Conservation (phyloP, 2,329 filamentous ascomycete genomes). For the Dryadomyces sulphureus region DNA sequence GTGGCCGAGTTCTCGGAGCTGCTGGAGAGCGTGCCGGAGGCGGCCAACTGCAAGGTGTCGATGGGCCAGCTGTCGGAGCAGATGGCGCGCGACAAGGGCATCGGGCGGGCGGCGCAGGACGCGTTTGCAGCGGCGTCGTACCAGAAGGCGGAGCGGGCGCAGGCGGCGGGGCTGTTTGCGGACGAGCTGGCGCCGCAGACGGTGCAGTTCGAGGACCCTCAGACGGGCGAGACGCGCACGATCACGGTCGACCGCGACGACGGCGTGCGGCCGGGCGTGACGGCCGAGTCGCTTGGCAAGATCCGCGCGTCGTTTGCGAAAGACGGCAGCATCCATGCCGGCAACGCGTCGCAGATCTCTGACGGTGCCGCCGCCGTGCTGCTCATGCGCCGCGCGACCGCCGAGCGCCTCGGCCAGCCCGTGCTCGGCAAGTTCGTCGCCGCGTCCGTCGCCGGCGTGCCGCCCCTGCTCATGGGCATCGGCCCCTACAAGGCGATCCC, state of each 20-base stretch:
- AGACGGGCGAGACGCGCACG: constrained; percentile 71
- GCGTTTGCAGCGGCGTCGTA: constrained; percentile 89
- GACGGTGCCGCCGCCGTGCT: constrained; percentile 92
- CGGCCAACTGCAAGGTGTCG: constrained; percentile 92
- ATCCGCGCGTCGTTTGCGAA: constrained; percentile 83
- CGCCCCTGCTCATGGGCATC: constrained; percentile 88
- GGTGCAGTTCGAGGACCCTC: constrained; percentile 80
- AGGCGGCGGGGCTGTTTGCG: constrained; percentile 79
- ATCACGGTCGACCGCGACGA: constrained; percentile 78
- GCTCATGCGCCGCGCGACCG: constrained; percentile 86
- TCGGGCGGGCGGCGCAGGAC: constrained; percentile 64
- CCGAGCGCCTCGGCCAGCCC: constrained; percentile 71
- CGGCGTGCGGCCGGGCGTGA: constrained; percentile 73
- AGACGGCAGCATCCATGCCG: constrained; percentile 80
- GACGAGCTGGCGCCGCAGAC: constrained; percentile 80
- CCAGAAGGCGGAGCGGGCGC: constrained; percentile 75
- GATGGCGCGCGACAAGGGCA: constrained; percentile 76
- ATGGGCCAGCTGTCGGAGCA: constrained; percentile 91
- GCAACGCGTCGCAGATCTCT: constrained; percentile 90
- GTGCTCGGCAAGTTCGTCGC: constrained; percentile 89
- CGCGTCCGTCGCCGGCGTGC: constrained; percentile 73
- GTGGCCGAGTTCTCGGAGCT: constrained; percentile 88
- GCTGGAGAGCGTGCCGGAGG: constrained; percentile 64
- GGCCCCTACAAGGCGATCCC: constrained; percentile 95
- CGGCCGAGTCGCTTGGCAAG: constrained; percentile 76